Evolutionary conservation across 1,139 yeast species (phyloP).

Genomic region (Scheffersomyces cryptocercus): DNA sequence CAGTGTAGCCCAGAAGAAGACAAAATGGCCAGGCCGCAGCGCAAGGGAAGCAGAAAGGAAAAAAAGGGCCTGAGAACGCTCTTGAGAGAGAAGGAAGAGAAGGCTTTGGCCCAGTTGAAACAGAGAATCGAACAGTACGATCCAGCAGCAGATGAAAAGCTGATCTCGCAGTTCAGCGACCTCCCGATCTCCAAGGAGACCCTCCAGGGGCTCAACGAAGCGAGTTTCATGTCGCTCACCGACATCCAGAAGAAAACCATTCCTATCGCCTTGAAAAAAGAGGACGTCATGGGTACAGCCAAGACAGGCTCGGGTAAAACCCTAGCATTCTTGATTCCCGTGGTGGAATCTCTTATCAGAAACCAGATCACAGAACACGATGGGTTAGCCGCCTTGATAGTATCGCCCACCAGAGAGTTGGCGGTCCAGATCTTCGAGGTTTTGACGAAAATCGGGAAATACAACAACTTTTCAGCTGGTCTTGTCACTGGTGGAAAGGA

Average conservation of each 20-base stretch:
- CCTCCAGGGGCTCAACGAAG: constrained; percentile 68
- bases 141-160: constrained; percentile 31
- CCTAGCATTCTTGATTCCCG: constrained; percentile 84
- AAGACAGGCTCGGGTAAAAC: constrained; percentile 98
- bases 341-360: constrained; percentile 68
- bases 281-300: constrained; percentile 90
- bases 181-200: constrained; percentile 74
- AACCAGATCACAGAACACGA: constrained; percentile 84
- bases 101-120: constrained; percentile 46
- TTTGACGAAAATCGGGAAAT: constrained; percentile 76
- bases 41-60: constrained; percentile 16
- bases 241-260: constrained; percentile 85
- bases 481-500: constrained; percentile 97
- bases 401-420: constrained; percentile 92
- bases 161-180: constrained; percentile 53
- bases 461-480: constrained; percentile 86
- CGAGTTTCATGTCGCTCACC: constrained; percentile 73
- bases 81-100: constrained; percentile 41
- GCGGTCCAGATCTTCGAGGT: constrained; percentile 96
- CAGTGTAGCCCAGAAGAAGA: too few relatives aligned
- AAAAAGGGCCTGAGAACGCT: constrained; percentile 19
- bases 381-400: constrained; percentile 89
- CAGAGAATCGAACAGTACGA: constrained; percentile 53
- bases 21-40: constrained; percentile 25
- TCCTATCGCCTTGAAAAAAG: constrained; percentile 73